Conservation (phyloP, 2,329 filamentous ascomycete genomes). For the Macrophomina pseudophaseolina region DNA sequence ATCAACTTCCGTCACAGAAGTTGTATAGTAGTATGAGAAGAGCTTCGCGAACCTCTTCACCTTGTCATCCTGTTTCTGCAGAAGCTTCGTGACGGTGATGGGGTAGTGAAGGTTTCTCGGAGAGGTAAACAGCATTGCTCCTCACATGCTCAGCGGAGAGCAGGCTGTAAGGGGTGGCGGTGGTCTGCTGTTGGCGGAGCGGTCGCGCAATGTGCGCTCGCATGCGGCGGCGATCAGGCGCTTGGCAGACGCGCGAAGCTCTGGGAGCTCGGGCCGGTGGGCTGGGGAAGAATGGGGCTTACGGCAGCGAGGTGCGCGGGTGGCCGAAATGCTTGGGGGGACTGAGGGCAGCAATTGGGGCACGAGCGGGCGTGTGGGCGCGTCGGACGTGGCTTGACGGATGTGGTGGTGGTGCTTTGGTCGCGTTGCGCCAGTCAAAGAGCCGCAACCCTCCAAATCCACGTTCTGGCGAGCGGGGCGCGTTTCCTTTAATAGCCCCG, state of each 20-base stretch:
- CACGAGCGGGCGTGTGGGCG: slow-evolving; percentile 14
- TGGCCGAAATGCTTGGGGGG: not conserved
- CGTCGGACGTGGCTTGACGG: slow-evolving; percentile 19
- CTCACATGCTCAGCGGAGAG: slow-evolving; percentile 37
- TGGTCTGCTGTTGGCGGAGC: not conserved
- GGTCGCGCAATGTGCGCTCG: slow-evolving; percentile 12
- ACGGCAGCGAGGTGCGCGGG: slow-evolving; percentile 8
- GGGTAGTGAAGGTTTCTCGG: slow-evolving; percentile 76
- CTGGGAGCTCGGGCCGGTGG: slow-evolving; percentile 26
- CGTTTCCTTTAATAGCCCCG: slow-evolving; percentile 25
- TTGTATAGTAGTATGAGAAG: slow-evolving; percentile 86
- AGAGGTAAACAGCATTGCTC: slow-evolving; percentile 55
- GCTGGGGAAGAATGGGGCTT: slow-evolving; percentile 2
- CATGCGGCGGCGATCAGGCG: slow-evolving; percentile 23
- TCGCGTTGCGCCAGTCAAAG: slow-evolving; percentile 24
- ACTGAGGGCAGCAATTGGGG: slow-evolving; percentile 12
- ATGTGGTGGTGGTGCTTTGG: slow-evolving; percentile 17
- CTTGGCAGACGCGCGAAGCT: slow-evolving; percentile 24
- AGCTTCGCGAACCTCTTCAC: slow-evolving; percentile 78
- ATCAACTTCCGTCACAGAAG: slow-evolving; percentile 69
- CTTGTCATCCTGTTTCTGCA: slow-evolving; percentile 75
- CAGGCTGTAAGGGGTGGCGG: slow-evolving; percentile 6
- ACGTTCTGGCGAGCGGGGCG: slow-evolving; percentile 24
- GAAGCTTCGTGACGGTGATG: slow-evolving; percentile 85
- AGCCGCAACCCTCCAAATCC: slow-evolving; percentile 26